Evolutionary conservation across 108 stramenopile species (phyloP), one percentile per base, ranked within the genome.

Genomic region (Skeletonema grethae): DNA sequence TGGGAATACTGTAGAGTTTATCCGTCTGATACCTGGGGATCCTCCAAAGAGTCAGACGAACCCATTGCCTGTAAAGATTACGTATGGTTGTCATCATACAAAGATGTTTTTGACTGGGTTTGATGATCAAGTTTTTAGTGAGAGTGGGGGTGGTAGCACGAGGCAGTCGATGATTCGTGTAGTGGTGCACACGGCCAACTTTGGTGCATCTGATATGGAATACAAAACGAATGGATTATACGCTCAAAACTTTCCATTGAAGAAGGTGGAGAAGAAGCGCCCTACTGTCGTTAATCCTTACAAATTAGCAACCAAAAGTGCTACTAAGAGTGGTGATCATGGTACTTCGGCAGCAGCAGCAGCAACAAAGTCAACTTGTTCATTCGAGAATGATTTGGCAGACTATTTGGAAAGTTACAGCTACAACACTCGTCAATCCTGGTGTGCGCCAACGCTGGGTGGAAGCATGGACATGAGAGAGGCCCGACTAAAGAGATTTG

Each of bases 81-180:
- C 41, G 15, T 43, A 43, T 43, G 41, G 41, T 13, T 43, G 41
- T 31, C 93, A 94, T 74, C 93, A 94, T 62, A 90, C 88, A 53
- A 94, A 94, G 67, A 69, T 91, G 73, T 85, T 90, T 57, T 65
- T 95, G 35, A 57, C 92, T 9, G 88, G 89, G 12, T 90, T 79
- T 69, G 63, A 79, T 8, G 71, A 77, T 36, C 64, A 81, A 16
- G 63, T 28, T 43, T 4, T 0, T 43, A n/a, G 15, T n/a, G 41
- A n/a, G 13, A 24, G 36, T 43, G 18, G 57, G 66, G 22, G 69
- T 41, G 15, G 31, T 7, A 38, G 36, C 11, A 38, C 36, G 2
- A 43, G 15, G 16, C 46, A 67, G 53, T 62, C 63, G 8, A 65
- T 60, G 30, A 63, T 91, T 34, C 86, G 93, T 13, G 84, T 95